Evolutionary conservation across 2,329 filamentous ascomycete genomes (phyloP), one percentile per base, ranked within the genome.

Genomic region (Talaromyces sp.): DNA sequence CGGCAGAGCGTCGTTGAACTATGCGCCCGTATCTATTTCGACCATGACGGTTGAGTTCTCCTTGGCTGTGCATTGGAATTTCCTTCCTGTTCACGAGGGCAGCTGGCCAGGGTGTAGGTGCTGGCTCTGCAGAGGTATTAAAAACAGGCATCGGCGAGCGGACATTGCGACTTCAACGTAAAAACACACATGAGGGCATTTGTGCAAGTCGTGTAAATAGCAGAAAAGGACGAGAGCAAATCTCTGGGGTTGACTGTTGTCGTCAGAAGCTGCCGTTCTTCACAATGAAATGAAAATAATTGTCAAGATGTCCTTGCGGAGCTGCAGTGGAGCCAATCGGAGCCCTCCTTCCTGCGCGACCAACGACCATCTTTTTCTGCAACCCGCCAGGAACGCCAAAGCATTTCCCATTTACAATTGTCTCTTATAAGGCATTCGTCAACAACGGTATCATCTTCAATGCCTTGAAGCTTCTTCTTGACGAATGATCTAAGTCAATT

Each of bases 111-210:
- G 70, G 71, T 75, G 77, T 62, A 77, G 75, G 72, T 65, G 73
- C 69, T 67, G 75, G 77, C 78, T 78, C 77, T 70, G 80, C 75
- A 73, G 80, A 77, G 74, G 76, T 76, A 75, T 78, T 78, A 76
- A 81, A 71, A 75, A 80, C 75, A 81, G 81, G 84, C 84, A 87
- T 87, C 82, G 81, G 81, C 80, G 69, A 75, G 71, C 76, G 77
- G 74, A 79, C 84, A 87, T 86, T 66, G 77, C 84, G 81, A 75
- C 73, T 75, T 72, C 63, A 61, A 65, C 60, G 69, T 64, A 71
- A 63, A 67, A 65, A 63, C 67, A 66, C 69, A 71, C 13, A 52
- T 52, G n/a, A 28, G 13, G 10, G 11, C 33, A 52, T 52, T 35
- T 71, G 61, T 70, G 35, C 2, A 3, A 6, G 53, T 17, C 9